phyloP scores from a whole-genome alignment of 1,284 basidiomycete genomes.

The Rhodotorula glutinis region DNA sequence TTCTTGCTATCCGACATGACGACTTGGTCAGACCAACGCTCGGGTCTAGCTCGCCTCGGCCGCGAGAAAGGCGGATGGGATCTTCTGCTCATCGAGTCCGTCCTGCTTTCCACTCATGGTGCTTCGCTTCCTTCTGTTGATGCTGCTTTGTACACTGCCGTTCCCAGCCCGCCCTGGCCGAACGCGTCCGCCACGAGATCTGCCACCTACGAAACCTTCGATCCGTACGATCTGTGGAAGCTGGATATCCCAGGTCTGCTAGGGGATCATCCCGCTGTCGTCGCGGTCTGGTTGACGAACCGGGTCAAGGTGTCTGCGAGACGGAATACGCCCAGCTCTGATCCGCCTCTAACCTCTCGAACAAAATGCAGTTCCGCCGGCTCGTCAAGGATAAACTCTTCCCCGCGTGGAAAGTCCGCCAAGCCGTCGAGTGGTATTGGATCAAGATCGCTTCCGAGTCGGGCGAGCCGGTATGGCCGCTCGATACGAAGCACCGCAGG shows the following conservation, averaged over 20 bases:
- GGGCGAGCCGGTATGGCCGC: conserved; percentile 38
- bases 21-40: conserved; percentile 16
- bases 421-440: conserved; percentile 41
- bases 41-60: conserved; percentile 1
- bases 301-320: conserved; percentile 41
- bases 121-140: not conserved
- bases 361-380: conserved; percentile 28
- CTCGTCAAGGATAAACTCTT: conserved; percentile 41
- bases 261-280: conserved; percentile 24
- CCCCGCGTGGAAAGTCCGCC: conserved; percentile 35
- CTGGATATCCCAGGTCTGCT: conserved; percentile 35
- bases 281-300: conserved; percentile 43
- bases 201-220: conserved; percentile 39
- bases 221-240: conserved; percentile 42
- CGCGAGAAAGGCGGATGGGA: conserved; percentile 17
- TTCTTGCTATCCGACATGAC: conserved; percentile 30
- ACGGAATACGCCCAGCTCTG: too few relatives aligned
- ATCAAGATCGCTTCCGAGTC: conserved; percentile 38
- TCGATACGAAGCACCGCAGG: conserved; percentile 32
- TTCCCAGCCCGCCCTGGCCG: conserved; percentile 42
- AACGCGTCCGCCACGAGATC: conserved; percentile 39
- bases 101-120: not conserved
- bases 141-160: not conserved
- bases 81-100: conserved; percentile 31
- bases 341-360: not conserved